These are phyloP conservation scores for Colletotrichum sp. DNA, from an alignment of 2,329 filamentous ascomycete species.

Conservation along the genomic window DNA sequence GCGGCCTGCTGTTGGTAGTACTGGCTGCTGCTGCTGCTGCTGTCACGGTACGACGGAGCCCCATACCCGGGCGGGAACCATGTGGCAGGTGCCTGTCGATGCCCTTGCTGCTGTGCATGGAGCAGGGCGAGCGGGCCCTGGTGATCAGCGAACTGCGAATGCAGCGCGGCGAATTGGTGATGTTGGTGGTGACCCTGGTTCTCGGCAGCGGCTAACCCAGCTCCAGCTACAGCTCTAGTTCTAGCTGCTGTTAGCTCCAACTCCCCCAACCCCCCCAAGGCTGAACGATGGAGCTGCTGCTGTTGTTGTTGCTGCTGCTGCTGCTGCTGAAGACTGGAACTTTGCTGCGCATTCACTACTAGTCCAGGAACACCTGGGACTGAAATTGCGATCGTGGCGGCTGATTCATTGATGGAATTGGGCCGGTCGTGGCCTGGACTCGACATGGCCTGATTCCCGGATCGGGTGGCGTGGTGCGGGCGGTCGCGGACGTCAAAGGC, in stretches of 20 bases:
- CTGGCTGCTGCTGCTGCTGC: background rate
- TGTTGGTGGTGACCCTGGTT: background rate
- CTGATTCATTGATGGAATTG: background rate
- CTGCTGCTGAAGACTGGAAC: background rate
- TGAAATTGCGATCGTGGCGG: background rate
- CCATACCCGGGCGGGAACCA: slow-evolving; percentile 16
- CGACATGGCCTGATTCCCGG: slow-evolving; percentile 15
- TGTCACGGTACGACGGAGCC: background rate
- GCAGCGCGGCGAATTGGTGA: background rate
- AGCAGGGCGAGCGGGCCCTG: background rate
- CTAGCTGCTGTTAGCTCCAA: background rate
- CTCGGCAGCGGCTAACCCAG: background rate
- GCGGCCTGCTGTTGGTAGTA: slow-evolving; percentile 1
- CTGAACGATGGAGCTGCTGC: slow-evolving; percentile 6
- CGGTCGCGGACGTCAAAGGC: slow-evolving; percentile 8
- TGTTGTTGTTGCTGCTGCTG: background rate
- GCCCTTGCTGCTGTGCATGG: slow-evolving; percentile 8
- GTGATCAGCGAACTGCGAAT: background rate
- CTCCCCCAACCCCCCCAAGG: background rate
- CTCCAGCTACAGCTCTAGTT: background rate
- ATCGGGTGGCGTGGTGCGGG: slow-evolving; percentile 17
- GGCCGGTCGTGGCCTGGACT: slow-evolving; percentile 3
- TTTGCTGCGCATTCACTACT: background rate
- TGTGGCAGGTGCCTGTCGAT: background rate
- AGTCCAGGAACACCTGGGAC: background rate